phyloP scores from a whole-genome alignment of 441 rosid genomes.

The Gossypium schwendimanii region DNA sequence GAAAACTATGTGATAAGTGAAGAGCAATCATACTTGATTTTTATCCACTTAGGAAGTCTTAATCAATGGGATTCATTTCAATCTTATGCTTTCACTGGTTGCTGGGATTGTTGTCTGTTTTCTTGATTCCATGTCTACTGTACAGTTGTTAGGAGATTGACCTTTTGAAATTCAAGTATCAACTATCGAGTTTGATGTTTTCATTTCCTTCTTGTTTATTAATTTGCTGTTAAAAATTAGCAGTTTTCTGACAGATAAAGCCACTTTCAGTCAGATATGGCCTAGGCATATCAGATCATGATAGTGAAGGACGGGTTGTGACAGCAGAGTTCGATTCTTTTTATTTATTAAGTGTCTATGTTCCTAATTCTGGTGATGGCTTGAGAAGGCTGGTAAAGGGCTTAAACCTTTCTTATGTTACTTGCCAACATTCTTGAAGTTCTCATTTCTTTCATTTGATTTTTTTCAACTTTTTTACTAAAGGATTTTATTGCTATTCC shows the following conservation, averaged over 20 bases:
- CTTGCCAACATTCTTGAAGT: not conserved
- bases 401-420: conserved; percentile 2
- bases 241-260: conserved; percentile 54
- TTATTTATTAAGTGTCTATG: conserved; percentile 61
- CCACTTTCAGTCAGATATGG: conserved; percentile 83
- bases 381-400: conserved; percentile 74
- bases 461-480: conserved; percentile 11
- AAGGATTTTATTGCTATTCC: conserved; percentile 17
- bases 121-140: not conserved
- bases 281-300: conserved; percentile 70
- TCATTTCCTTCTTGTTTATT: not conserved
- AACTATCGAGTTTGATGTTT: not conserved
- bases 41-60: not conserved
- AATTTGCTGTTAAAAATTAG: conserved; percentile 4
- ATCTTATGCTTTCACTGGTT: not conserved
- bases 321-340: conserved; percentile 84
- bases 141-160: not conserved
- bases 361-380: conserved; percentile 97
- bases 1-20: not conserved
- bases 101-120: not conserved
- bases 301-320: conserved; percentile 76
- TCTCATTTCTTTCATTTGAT: not conserved
- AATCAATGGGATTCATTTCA: not conserved
- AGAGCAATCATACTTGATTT: not conserved
- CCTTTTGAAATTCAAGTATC: conserved; percentile 4